These are phyloP conservation scores for Artemisia annua DNA, from an alignment of 129 eudicot species.

Conservation along the genomic window DNA sequence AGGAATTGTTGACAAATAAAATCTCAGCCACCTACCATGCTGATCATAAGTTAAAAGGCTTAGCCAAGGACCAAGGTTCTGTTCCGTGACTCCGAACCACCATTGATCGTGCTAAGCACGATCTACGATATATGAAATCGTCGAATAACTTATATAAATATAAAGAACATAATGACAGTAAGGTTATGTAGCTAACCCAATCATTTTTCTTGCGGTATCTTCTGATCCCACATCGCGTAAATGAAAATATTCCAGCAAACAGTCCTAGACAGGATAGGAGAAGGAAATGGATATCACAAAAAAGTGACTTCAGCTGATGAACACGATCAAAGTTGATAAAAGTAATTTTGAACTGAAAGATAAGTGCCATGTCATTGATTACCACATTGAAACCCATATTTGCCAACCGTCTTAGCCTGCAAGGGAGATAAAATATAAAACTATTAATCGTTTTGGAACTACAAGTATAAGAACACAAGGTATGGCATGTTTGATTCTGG, in stretches of 20 bases:
- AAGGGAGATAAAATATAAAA: slow-evolving; percentile 18
- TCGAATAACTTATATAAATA: no score
- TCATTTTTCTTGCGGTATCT: slow-evolving; percentile 70
- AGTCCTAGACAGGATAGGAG: slow-evolving; percentile 42
- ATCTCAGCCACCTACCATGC: slow-evolving; percentile 2
- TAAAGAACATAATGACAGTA: neutral
- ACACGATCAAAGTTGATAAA: neutral
- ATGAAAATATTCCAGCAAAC: slow-evolving; percentile 76
- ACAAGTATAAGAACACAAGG: neutral
- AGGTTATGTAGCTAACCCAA: slow-evolving; percentile 53
- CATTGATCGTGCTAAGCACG: no score
- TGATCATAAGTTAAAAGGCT: neutral
- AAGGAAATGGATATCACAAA: neutral
- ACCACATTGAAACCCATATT: slow-evolving; percentile 65
- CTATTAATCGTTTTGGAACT: neutral
- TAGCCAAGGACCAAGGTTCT: no score
- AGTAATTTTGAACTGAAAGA: neutral
- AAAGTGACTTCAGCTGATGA: neutral
- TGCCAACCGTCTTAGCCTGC: slow-evolving; percentile 67
- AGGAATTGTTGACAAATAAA: neutral
- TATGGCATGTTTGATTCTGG: slow-evolving; percentile 1
- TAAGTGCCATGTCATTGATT: slow-evolving; percentile 16
- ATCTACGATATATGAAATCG: no score
- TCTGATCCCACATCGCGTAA: slow-evolving; percentile 67
- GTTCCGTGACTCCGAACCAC: no score